Evolutionary conservation across 2,329 filamentous ascomycete genomes (phyloP), one percentile per base, ranked within the genome.

Genomic region (Ambrosiella cleistominuta): DNA sequence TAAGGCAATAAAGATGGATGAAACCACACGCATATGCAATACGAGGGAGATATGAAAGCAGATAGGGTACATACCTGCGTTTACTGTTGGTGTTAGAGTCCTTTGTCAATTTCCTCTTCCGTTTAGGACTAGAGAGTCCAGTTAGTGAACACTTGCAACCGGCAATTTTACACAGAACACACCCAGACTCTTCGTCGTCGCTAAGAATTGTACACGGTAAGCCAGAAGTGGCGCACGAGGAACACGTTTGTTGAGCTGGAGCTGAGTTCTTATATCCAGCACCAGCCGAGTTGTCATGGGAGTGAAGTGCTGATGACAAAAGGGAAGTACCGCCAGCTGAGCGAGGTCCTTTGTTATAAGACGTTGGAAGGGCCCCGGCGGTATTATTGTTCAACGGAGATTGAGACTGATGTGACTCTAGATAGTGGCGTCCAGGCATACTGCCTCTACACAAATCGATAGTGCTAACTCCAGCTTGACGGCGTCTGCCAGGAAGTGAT

Each of bases 131-230:
- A 7, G 35, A 19, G n/a, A 27, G 51, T 63, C 84, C 81, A 55
- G 83, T 76, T 67, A 90, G 82, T 49, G 87, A 90, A 70, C 87
- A 93, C 64, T 88, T 83, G 66, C 86, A 80, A 65, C 83, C 84
- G 70, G 84, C 83, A 68, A 83, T 82, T 67, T 87, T 83, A 70
- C 88, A 94, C 62, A 87, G 76, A 62, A 88, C 78, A 70, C 88
- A 93, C 63, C 77, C 74, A 44, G 76, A 75, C 64, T 86, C 81
- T 63, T 84, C 84, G 68, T 91, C 86, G 66, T 88, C 83, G 63
- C 71, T 72, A 67, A 86, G 79, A 62, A 88, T 53, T 27, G 60
- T 82, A 71, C 88, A 93, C 70, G 83, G 83, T 65, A 80, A 81
- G 68, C 86, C 85, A 63, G 85, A 80, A 69, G 79, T 77, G 62